Evolutionary conservation across 225 moss, liverwort and hornwort genomes (phyloP).

Genomic region (Antitrichia curtipendula): DNA sequence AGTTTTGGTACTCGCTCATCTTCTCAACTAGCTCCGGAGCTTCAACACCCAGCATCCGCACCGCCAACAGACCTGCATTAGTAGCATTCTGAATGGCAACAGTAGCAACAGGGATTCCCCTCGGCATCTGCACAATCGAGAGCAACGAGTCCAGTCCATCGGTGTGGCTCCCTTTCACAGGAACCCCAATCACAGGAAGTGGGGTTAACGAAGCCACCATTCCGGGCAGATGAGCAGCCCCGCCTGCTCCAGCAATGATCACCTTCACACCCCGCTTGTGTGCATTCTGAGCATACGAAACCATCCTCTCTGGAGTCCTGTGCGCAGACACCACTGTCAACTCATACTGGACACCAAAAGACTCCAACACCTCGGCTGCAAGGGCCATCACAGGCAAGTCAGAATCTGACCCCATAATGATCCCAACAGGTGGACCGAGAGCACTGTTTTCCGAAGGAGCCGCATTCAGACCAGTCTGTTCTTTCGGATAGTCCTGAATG

Average conservation of each 20-base stretch:
- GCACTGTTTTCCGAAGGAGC: neutral
- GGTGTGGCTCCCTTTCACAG: constrained; percentile 82
- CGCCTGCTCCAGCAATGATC: constrained; percentile 92
- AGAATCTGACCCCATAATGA: constrained; percentile 95
- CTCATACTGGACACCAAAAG: constrained; percentile 56
- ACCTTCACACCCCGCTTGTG: constrained; percentile 73
- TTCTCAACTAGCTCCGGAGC: constrained; percentile 31
- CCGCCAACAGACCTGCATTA: constrained; percentile 81
- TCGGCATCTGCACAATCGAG: constrained; percentile 92
- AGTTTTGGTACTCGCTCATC: constrained; percentile 62
- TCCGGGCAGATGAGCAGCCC: constrained; percentile 85
- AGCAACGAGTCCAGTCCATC: constrained; percentile 88
- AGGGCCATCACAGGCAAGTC: constrained; percentile 86
- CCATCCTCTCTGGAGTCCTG: constrained; percentile 93
- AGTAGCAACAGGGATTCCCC: constrained; percentile 88
- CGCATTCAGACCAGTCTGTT: neutral
- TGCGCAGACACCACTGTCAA: constrained; percentile 91
- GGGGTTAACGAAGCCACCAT: constrained; percentile 93
- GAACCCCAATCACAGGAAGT: constrained; percentile 90
- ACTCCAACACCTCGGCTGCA: constrained; percentile 73
- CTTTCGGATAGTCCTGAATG: constrained; percentile 13
- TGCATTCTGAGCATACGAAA: constrained; percentile 66
- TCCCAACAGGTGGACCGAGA: constrained; percentile 35
- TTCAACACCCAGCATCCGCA: constrained; percentile 68
- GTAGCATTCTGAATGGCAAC: constrained; percentile 94